Percentiles rank a stretch among this genome's conserved stretches.
phyloP scores from a whole-genome alignment of 2,329 filamentous ascomycete genomes.

The Aspergillus caelatus region DNA sequence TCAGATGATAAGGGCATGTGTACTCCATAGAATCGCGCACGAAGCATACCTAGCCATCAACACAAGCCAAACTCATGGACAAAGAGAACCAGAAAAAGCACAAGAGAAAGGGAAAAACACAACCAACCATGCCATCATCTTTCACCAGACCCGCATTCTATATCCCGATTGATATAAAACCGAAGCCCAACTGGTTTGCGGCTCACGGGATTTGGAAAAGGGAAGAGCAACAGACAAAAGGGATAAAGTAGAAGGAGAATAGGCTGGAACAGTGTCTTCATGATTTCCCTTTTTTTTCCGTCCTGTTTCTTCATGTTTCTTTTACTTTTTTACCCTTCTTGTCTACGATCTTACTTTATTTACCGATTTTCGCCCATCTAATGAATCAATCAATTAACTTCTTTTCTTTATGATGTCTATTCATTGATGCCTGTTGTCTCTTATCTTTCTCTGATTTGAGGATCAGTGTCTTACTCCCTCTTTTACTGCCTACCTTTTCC shows the following conservation, averaged over 20 bases:
- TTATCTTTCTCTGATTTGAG: not conserved
- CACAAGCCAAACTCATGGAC: not conserved
- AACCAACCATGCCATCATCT: not conserved
- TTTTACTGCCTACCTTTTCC: not conserved
- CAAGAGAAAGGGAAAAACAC: not conserved
- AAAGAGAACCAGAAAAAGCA: not conserved
- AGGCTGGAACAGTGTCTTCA: conserved; percentile 6
- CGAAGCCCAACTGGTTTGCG: conserved; percentile 15
- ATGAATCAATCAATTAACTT: conserved; percentile 3
- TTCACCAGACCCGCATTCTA: not conserved
- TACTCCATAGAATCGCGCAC: conserved; percentile 13
- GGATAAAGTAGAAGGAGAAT: not conserved
- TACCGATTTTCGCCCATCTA: conserved; percentile 4
- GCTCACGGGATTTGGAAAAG: not conserved
- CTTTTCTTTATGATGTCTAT: not conserved
- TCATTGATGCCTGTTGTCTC: not conserved
- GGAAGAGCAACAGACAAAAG: not conserved
- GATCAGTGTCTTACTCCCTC: not conserved
- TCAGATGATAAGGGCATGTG: conserved; percentile 1
- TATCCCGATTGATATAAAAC: not conserved
- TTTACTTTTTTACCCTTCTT: conserved; percentile 2
- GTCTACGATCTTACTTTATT: not conserved
- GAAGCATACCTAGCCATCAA: not conserved
- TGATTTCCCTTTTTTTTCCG: not conserved
- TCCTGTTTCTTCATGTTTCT: not conserved